Evolutionary conservation across 1,139 yeast species (phyloP), one percentile per base, ranked within the genome.

Genomic region (Debaryomycetaceae sp.): DNA sequence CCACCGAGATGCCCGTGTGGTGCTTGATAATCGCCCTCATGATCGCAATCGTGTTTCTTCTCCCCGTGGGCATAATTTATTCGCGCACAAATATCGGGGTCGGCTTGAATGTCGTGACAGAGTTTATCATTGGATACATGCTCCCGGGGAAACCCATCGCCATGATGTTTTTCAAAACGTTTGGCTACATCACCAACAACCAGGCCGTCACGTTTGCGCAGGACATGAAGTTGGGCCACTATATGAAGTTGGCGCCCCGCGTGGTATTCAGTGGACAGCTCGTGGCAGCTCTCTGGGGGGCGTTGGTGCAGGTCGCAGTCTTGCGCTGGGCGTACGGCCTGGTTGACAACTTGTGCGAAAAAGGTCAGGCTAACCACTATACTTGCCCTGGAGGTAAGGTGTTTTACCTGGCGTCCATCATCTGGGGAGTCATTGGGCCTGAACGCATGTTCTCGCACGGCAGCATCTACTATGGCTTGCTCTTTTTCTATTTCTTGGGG

Each of bases 141-240:
- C 42, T 61, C 36, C 66, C 67, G 38, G 70, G 70, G 39, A 60
- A 56, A 44, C 69, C 69, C 35, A 35, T 62, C 34, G 64, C 65
- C 30, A 59, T 62, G 65, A 59, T 62, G 63, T 58, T 61, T 41
- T 62, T 63, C 52, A 62, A 63, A 43, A 59, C 67, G 24, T 62
- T 44, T 34, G 68, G 68, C 31, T 62, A 66, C 45, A 68, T 68
- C 40, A 68, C 73, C 33, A 68, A 67, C 52, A 61, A 60, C 40
- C 76, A 69, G 47, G 75, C 74, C n/a, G 57, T 68, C 29, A 58
- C 66, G 21, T 58, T 66, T 39, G 66, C 67, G 22, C 70, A 68
- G 46, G 74, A 69, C 49, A 57, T 68, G 62, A 70, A 69, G 43
- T 53, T 69, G 43, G 75, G 73, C 23, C 65, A 68, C 38, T 69